Percentiles rank a stretch among this genome's conserved stretches.
Evolutionary conservation across 768 basidiomycete genomes (phyloP).

Genomic region (Cystobasidium tubakii): DNA sequence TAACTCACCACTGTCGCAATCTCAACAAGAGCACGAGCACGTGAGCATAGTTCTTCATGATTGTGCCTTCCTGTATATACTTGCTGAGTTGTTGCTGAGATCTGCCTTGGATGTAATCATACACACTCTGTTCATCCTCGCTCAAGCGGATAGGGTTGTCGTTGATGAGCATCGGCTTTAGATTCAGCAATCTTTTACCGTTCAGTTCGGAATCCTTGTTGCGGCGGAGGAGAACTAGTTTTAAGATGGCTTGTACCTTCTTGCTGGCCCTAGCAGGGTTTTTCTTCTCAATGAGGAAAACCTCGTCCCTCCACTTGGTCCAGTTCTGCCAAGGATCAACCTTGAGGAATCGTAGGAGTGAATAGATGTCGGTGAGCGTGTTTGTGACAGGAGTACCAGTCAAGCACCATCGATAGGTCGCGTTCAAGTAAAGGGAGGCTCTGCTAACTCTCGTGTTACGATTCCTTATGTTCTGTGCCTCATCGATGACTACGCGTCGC

Average conservation of each 20-base stretch:
- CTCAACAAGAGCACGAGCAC: not conserved
- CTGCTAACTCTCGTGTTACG: conserved; percentile 52
- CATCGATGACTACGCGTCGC: conserved; percentile 51
- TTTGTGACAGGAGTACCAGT: conserved; percentile 67
- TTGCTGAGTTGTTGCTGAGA: conserved; percentile 6
- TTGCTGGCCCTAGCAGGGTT: not conserved
- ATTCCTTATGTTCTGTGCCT: conserved; percentile 49
- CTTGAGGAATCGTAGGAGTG: conserved; percentile 27
- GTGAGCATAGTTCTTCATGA: conserved; percentile 17
- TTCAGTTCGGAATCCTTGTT: conserved; percentile 13
- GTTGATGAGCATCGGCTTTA: not conserved
- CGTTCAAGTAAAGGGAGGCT: conserved; percentile 56
- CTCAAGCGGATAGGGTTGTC: not conserved
- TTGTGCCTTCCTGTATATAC: not conserved
- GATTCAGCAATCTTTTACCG: not conserved
- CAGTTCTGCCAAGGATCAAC: conserved; percentile 7
- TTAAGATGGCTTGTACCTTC: conserved; percentile 18
- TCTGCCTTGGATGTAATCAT: conserved; percentile 1
- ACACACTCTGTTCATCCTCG: conserved; percentile 10
- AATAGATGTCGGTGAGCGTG: conserved; percentile 13
- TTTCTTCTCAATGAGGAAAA: conserved; percentile 1
- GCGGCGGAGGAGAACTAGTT: not conserved
- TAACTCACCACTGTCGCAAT: not conserved
- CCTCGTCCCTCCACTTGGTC: not conserved
- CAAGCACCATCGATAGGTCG: conserved; percentile 59